Conservation (phyloP, 352 stramenopile genomes). For the Phytophthora tubulina region DNA sequence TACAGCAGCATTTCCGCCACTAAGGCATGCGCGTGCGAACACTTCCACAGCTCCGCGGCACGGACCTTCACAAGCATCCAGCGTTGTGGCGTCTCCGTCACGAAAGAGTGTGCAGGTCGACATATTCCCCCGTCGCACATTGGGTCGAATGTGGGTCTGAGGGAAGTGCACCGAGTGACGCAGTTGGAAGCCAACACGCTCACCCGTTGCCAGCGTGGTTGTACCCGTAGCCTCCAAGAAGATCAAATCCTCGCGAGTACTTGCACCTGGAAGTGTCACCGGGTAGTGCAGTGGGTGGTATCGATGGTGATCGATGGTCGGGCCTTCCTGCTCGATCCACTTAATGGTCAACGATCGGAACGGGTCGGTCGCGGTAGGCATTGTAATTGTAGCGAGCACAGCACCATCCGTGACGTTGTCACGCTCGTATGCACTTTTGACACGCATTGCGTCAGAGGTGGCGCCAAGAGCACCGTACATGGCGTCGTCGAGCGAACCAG, state of each 20-base stretch:
- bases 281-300: slow-evolving; percentile 52
- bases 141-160: slow-evolving; percentile 46
- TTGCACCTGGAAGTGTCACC: slow-evolving; percentile 41
- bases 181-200: slow-evolving; percentile 69
- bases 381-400: slow-evolving; percentile 57
- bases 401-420: slow-evolving; percentile 56
- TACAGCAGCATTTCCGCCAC: slow-evolving; percentile 43
- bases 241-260: slow-evolving; percentile 67
- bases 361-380: slow-evolving; percentile 50
- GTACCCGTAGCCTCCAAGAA: slow-evolving; percentile 66
- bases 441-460: slow-evolving; percentile 54
- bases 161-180: slow-evolving; percentile 72
- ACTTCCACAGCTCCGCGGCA: slow-evolving; percentile 41
- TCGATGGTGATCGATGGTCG: slow-evolving; percentile 43
- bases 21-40: slow-evolving; percentile 43
- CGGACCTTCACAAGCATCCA: slow-evolving; percentile 34
- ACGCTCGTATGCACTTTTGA: slow-evolving; percentile 60
- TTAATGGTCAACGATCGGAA: slow-evolving; percentile 69
- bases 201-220: slow-evolving; percentile 51
- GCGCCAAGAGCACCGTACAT: slow-evolving; percentile 62
- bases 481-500: slow-evolving; percentile 63
- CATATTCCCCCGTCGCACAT: slow-evolving; percentile 56
- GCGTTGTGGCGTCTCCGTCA: slow-evolving; percentile 38
- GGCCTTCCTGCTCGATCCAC: slow-evolving; percentile 59
- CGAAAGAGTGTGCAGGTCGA: slow-evolving; percentile 68